A percentile compares a stretch with the other conserved stretches of the same genome.
These are phyloP conservation scores for Aspergillus olivimuriae DNA, from an alignment of 495 filamentous ascomycete genomes.

Conservation along the genomic window DNA sequence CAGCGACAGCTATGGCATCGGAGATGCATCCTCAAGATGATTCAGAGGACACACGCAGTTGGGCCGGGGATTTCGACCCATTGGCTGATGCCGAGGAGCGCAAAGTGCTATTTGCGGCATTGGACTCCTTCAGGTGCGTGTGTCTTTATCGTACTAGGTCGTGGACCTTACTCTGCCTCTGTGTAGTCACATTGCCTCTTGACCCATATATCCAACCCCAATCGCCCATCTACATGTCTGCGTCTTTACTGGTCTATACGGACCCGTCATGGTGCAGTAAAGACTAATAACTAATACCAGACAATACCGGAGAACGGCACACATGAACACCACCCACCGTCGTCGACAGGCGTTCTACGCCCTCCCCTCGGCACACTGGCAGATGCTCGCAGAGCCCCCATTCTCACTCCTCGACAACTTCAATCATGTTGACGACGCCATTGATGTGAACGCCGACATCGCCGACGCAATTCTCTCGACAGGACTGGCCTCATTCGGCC, in stretches of 20 bases:
- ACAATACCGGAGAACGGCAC: conserved; percentile 76
- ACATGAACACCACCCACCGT: conserved; percentile 81
- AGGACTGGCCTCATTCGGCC: conserved; percentile 60
- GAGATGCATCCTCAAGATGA: conserved; percentile 11
- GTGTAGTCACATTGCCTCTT: neutral
- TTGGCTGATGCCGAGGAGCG: conserved; percentile 69
- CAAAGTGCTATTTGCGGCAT: conserved; percentile 63
- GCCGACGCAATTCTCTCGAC: conserved; percentile 64
- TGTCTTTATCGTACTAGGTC: neutral
- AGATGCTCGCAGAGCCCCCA: conserved; percentile 68
- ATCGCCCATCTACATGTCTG: neutral
- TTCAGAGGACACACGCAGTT: conserved; percentile 31
- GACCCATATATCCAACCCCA: neutral
- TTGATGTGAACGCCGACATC: conserved; percentile 81
- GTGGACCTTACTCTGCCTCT: neutral
- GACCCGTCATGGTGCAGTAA: no score
- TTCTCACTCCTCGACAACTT: conserved; percentile 77
- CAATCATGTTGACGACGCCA: conserved; percentile 73
- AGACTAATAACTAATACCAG: no score
- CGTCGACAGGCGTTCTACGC: conserved; percentile 88
- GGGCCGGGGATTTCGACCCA: conserved; percentile 54
- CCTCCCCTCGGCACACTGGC: conserved; percentile 75
- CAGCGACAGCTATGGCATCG: conserved; percentile 20
- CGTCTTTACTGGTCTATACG: no score
- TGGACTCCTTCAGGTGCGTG: conserved; percentile 83